Percentiles rank a stretch among this genome's conserved stretches.
Conservation (phyloP, 2,329 filamentous ascomycete genomes). For the Aspergillus sp. region DNA sequence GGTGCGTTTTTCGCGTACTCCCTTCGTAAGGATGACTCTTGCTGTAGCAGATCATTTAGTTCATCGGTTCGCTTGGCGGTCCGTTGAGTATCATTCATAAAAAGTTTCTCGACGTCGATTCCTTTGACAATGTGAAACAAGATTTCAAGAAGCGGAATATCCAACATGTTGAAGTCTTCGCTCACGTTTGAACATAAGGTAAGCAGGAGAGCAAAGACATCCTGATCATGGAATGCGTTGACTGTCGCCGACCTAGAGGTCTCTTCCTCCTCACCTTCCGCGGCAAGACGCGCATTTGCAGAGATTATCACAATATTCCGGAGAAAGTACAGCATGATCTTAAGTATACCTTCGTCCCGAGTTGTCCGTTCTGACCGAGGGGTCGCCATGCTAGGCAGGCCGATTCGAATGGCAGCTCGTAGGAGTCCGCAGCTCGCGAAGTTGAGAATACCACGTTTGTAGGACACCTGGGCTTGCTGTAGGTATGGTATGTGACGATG, state of each 20-base stretch:
- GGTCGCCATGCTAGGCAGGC: conserved; percentile 80
- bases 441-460: conserved; percentile 86
- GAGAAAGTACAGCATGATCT: conserved; percentile 82
- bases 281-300: conserved; percentile 68
- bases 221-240: conserved; percentile 84
- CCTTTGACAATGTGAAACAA: conserved; percentile 92
- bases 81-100: conserved; percentile 75
- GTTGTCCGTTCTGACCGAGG: conserved; percentile 71
- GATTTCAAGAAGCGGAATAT: conserved; percentile 85
- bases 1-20: conserved; percentile 75
- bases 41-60: conserved; percentile 70
- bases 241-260: conserved; percentile 85
- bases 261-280: conserved; percentile 85
- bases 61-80: conserved; percentile 70
- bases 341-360: conserved; percentile 89
- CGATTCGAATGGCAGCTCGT: conserved; percentile 75
- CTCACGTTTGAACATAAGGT: conserved; percentile 90
- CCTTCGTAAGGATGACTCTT: conserved; percentile 80
- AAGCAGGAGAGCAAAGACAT: conserved; percentile 80
- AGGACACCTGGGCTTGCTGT: conserved; percentile 80
- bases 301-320: conserved; percentile 86
- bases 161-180: conserved; percentile 87
- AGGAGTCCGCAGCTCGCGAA: conserved; percentile 76
- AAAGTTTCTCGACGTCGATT: conserved; percentile 78
- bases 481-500: conserved; percentile 88